phyloP scores from a whole-genome alignment of 169 alveolate species.

The Cryptosporidium sp. region DNA sequence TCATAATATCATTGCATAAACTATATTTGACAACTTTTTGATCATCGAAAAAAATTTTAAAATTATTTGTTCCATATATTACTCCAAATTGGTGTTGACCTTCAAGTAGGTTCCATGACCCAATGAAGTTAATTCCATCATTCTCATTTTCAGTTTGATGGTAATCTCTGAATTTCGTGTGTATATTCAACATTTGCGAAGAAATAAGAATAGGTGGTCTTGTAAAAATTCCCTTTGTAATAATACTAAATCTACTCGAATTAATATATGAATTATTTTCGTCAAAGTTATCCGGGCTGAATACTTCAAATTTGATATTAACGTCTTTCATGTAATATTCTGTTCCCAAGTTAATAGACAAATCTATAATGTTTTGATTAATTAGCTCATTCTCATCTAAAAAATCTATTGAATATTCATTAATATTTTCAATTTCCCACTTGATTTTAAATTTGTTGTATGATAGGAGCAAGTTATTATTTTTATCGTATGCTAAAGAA shows the following conservation, averaged over 20 bases:
- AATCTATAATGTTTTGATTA: not conserved
- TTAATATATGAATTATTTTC: not conserved
- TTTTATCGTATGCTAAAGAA: constrained; percentile 33
- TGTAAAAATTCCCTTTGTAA: constrained; percentile 55
- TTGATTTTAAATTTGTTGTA: not conserved
- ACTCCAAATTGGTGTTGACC: constrained; percentile 59
- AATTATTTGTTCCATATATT: constrained; percentile 56
- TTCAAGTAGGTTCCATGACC: constrained; percentile 27
- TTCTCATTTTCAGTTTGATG: constrained; percentile 3
- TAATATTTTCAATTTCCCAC: constrained; percentile 13
- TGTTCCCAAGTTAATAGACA: constrained; percentile 5
- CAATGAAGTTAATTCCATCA: not conserved
- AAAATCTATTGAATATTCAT: not conserved
- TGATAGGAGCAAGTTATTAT: constrained; percentile 18
- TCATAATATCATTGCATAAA: not conserved
- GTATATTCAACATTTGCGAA: constrained; percentile 26
- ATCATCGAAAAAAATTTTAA: constrained; percentile 18
- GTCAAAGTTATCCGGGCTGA: not conserved
- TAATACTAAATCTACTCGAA: not conserved
- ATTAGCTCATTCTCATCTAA: not conserved
- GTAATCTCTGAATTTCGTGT: not conserved
- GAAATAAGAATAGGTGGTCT: constrained; percentile 57
- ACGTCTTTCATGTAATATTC: constrained; percentile 34
- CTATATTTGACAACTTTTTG: not conserved
- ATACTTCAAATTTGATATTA: constrained; percentile 22